These are phyloP conservation scores for Trypanosomatidae sp. DNA, from an alignment of 208 protist species.

Conservation along the genomic window DNA sequence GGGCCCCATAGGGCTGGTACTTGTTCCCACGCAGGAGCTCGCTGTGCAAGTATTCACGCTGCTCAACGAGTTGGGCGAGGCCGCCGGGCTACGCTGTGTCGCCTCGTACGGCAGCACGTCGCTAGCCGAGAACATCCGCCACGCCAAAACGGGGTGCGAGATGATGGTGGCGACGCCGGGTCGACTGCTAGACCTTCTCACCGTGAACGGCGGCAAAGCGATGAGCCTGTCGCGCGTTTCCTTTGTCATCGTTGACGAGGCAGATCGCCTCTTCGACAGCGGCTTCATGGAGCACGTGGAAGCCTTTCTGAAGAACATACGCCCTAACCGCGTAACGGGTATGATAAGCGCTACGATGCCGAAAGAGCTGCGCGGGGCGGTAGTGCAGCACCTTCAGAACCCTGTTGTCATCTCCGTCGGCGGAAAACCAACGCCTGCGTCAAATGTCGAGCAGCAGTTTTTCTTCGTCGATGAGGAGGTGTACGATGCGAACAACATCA, in stretches of 20 bases:
- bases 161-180: conserved; percentile 87
- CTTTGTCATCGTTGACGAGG: conserved; percentile 94
- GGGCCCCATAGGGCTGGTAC: conserved; percentile 89
- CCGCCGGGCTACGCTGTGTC: conserved; percentile 48
- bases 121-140: conserved; percentile 78
- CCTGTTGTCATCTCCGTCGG: conserved; percentile 91
- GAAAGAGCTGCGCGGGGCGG: conserved; percentile 75
- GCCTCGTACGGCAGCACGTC: conserved; percentile 78
- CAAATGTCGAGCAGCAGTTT: conserved; percentile 92
- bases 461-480: conserved; percentile 88
- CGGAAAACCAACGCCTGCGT: conserved; percentile 71
- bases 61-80: conserved; percentile 68
- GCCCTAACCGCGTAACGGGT: conserved; percentile 84
- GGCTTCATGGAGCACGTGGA: conserved; percentile 94
- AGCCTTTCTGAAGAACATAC: conserved; percentile 88
- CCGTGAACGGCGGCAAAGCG: conserved; percentile 66
- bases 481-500: conserved; percentile 64
- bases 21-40: conserved; percentile 95
- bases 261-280: conserved; percentile 94
- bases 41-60: conserved; percentile 86
- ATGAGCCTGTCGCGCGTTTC: conserved; percentile 67
- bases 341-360: conserved; percentile 95
- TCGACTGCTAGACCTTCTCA: conserved; percentile 88
- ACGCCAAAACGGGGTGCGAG: conserved; percentile 65
- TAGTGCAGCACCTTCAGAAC: conserved; percentile 68